These are phyloP conservation scores for Mucor velutinosus DNA, from an alignment of 371 early-diverging fungal genomes.

Conservation along the genomic window DNA sequence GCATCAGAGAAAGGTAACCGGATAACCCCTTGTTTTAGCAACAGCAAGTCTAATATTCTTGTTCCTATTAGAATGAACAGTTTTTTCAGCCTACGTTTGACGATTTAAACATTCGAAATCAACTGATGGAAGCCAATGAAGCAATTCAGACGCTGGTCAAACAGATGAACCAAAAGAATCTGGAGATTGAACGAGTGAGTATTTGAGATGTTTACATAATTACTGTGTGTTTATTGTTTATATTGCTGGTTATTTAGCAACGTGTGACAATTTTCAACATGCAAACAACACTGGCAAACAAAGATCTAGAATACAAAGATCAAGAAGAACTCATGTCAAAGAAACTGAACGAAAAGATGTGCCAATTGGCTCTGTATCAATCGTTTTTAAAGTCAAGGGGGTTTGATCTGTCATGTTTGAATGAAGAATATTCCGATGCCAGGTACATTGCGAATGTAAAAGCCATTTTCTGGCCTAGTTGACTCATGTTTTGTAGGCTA, in stretches of 20 bases:
- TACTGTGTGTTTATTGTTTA: neutral
- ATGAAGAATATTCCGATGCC: constrained; percentile 8
- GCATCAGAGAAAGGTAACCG: constrained; percentile 10
- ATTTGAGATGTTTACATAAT: neutral
- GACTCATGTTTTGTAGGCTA: neutral
- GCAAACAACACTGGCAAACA: constrained; percentile 28
- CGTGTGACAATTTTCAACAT: constrained; percentile 21
- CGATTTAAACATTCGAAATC: constrained; percentile 4
- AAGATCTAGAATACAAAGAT: constrained; percentile 35
- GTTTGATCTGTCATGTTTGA: constrained; percentile 4
- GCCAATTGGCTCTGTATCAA: constrained; percentile 12
- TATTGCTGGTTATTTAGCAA: constrained; percentile 15
- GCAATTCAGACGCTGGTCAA: constrained; percentile 21
- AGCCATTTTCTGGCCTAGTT: neutral
- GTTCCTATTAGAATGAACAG: neutral
- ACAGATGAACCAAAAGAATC: constrained; percentile 18
- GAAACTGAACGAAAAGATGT: constrained; percentile 15
- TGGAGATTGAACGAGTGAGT: constrained; percentile 13
- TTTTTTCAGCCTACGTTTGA: neutral
- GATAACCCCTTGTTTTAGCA: neutral
- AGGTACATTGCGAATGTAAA: neutral
- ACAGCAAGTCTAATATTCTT: neutral
- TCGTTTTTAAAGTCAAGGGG: constrained; percentile 12
- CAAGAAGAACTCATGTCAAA: constrained; percentile 25
- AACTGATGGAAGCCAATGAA: constrained; percentile 26